A percentile compares a stretch with the other conserved stretches of the same genome.
Conservation (phyloP, 352 stramenopile species). For the Globisporangium barbulae region DNA sequence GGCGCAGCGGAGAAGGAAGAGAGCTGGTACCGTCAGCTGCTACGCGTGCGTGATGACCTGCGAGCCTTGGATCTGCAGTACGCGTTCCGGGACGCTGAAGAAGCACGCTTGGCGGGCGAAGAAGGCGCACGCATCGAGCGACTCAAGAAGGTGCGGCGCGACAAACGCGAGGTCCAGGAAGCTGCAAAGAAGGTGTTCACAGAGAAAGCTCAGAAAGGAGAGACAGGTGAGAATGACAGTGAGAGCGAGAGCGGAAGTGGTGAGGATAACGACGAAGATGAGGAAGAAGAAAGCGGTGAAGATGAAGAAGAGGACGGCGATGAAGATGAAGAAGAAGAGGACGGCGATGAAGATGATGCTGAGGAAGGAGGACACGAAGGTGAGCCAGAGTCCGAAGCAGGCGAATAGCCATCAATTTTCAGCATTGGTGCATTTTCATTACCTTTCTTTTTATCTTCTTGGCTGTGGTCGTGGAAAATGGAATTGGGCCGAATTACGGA, state of each 20-base stretch:
- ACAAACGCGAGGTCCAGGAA: conserved; percentile 54
- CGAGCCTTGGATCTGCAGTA: conserved; percentile 59
- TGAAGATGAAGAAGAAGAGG: conserved; percentile 16
- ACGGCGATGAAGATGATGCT: conserved; percentile 17
- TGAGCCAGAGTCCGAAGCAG: conserved; percentile 5
- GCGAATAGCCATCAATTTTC: neutral
- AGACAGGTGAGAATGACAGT: conserved; percentile 3
- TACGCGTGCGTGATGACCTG: conserved; percentile 68
- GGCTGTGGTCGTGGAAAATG: neutral
- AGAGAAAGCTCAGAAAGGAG: conserved; percentile 26
- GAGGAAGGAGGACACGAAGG: conserved; percentile 22
- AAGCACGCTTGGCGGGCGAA: conserved; percentile 38
- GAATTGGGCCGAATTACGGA: neutral
- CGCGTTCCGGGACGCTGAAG: conserved; percentile 60
- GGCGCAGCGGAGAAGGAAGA: conserved; percentile 26
- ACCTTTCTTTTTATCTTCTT: neutral
- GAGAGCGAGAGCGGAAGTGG: neutral
- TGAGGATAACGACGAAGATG: conserved; percentile 4
- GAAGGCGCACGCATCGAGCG: conserved; percentile 39
- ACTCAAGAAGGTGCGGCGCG: conserved; percentile 42
- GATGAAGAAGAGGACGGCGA: conserved; percentile 18
- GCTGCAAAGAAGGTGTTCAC: conserved; percentile 59
- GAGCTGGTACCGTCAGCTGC: conserved; percentile 44
- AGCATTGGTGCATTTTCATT: neutral
- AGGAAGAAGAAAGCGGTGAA: conserved; percentile 13